These are phyloP conservation scores for Elasticomyces elasticus DNA, from an alignment of 495 filamentous ascomycete species.

Conservation along the genomic window DNA sequence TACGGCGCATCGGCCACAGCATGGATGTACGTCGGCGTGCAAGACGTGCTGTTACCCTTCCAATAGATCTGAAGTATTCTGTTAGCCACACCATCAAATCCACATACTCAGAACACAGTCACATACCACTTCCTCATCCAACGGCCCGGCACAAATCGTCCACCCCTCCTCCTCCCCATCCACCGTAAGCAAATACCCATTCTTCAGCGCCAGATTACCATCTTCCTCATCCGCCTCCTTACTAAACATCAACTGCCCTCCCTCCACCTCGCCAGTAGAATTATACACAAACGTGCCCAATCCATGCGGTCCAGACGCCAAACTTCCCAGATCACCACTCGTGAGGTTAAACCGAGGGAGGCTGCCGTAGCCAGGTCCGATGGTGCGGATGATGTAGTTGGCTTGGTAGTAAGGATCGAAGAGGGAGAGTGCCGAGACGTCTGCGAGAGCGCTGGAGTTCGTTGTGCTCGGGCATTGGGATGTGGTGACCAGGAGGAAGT, in stretches of 20 bases:
- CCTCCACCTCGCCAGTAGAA: conserved; percentile 12
- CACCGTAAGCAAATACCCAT: conserved; percentile 25
- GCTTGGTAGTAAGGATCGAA: conserved; percentile 25
- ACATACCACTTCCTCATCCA: conserved; percentile 21
- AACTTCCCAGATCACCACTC: conserved; percentile 20
- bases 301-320: conserved; percentile 16
- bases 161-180: conserved; percentile 24
- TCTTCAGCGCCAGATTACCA: conserved; percentile 23
- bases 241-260: conserved; percentile 18
- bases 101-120: neutral
- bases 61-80: conserved; percentile 14
- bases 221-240: conserved; percentile 5
- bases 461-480: conserved; percentile 1
- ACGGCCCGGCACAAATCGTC: conserved; percentile 23
- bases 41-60: conserved; percentile 21
- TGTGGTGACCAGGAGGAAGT: conserved; percentile 19
- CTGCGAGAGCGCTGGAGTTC: conserved; percentile 9
- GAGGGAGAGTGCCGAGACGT: conserved; percentile 15
- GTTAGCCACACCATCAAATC: conserved; percentile 2
- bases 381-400: conserved; percentile 23
- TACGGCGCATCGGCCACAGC: conserved; percentile 25
- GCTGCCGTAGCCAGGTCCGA: conserved; percentile 24
- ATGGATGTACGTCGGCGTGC: conserved; percentile 24
- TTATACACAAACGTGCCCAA: conserved; percentile 22
- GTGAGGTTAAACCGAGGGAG: conserved; percentile 27